These are phyloP conservation scores for Sporothrix humicola DNA, from an alignment of 2,329 filamentous ascomycete genomes.

Conservation along the genomic window DNA sequence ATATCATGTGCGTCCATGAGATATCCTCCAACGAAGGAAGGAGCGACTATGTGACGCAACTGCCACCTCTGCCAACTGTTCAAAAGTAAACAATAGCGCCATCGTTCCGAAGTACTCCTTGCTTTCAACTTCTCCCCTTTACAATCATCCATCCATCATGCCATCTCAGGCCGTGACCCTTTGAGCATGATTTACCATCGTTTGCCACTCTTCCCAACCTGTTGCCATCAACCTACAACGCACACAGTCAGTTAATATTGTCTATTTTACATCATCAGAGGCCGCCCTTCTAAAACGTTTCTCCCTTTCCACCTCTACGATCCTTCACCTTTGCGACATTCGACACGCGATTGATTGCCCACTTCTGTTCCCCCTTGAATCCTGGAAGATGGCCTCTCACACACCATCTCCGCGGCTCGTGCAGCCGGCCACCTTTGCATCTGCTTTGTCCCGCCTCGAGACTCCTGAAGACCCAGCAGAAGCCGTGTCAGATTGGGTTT, in stretches of 20 bases:
- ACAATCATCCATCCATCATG: background rate
- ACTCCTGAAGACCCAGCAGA: background rate
- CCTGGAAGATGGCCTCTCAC: background rate
- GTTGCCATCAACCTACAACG: background rate
- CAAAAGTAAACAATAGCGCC: background rate
- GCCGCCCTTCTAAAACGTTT: background rate
- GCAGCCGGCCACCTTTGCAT: background rate
- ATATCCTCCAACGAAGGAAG: background rate
- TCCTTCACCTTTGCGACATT: too few relatives aligned
- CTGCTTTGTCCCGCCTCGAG: background rate
- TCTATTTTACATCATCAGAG: background rate
- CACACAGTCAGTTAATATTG: background rate
- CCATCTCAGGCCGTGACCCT: background rate
- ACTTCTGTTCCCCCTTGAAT: background rate
- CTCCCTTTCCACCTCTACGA: background rate
- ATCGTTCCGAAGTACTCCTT: background rate
- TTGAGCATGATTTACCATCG: background rate
- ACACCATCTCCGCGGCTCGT: background rate
- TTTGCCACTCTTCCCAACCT: background rate
- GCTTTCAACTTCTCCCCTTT: background rate
- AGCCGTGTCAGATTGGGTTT: constrained; percentile 18
- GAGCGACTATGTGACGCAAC: background rate
- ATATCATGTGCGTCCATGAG: background rate
- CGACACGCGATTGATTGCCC: background rate
- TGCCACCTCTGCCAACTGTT: background rate